Evolutionary conservation across 768 basidiomycete species (phyloP).

Genomic region (Leccinum subtestaceum): DNA sequence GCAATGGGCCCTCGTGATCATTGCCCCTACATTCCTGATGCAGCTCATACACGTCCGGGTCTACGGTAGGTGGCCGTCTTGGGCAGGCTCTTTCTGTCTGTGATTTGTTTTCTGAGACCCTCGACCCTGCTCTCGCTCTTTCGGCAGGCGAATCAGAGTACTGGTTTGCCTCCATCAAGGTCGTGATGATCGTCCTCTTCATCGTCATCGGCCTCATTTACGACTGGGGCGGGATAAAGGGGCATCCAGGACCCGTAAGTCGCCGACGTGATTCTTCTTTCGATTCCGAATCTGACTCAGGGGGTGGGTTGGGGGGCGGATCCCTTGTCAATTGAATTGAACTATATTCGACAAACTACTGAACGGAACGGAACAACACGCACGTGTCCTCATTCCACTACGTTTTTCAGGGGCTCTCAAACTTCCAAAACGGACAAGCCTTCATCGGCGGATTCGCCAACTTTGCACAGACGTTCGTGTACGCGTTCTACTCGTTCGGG

Average conservation of each 20-base stretch:
- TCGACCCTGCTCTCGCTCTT: not conserved
- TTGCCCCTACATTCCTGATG: slow-evolving; percentile 49
- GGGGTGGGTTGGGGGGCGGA: not conserved
- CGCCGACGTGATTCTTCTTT: not conserved
- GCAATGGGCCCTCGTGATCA: slow-evolving; percentile 56
- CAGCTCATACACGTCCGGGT: slow-evolving; percentile 57
- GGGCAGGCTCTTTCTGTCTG: not conserved
- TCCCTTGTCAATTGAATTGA: not conserved
- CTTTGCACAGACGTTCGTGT: slow-evolving; percentile 60
- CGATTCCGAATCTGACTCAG: not conserved
- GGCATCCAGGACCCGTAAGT: slow-evolving; percentile 56
- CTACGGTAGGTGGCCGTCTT: slow-evolving; percentile 39
- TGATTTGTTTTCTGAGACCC: not conserved
- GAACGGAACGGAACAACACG: not conserved
- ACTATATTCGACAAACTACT: not conserved
- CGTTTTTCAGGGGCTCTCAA: slow-evolving; percentile 43
- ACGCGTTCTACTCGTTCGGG: slow-evolving; percentile 67
- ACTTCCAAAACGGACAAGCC: slow-evolving; percentile 48
- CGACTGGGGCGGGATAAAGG: slow-evolving; percentile 58
- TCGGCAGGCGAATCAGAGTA: slow-evolving; percentile 55
- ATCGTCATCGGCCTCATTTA: slow-evolving; percentile 61
- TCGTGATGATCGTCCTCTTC: slow-evolving; percentile 59
- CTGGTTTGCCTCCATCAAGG: slow-evolving; percentile 65
- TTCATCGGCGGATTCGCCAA: slow-evolving; percentile 52
- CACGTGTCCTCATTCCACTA: not conserved